Conservation (phyloP, 805 yeast genomes). For the Brettanomyces bruxellensis region DNA sequence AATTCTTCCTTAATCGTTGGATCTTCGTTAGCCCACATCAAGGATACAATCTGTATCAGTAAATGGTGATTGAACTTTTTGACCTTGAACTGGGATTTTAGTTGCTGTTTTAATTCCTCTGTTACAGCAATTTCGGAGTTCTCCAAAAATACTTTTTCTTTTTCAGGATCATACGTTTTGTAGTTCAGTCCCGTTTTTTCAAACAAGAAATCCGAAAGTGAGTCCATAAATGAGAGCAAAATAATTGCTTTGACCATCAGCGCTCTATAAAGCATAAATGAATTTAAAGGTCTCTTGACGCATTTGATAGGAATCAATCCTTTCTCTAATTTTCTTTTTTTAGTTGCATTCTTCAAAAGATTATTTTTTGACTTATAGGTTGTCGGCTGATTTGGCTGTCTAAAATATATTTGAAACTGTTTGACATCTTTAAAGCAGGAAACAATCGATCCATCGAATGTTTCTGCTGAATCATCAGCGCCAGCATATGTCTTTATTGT, state of each 20-base stretch:
- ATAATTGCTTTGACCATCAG: slow-evolving; percentile 33
- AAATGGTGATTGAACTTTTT: slow-evolving; percentile 32
- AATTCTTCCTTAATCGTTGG: slow-evolving; percentile 28
- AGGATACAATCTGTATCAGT: slow-evolving; percentile 33
- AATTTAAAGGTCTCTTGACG: slow-evolving; percentile 38
- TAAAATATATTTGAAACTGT: slow-evolving; percentile 18
- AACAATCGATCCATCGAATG: slow-evolving; percentile 14
- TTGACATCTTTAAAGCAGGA: slow-evolving; percentile 12
- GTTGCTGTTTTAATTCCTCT: slow-evolving; percentile 3
- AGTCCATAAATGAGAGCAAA: slow-evolving; percentile 17
- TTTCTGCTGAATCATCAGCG: slow-evolving; percentile 10
- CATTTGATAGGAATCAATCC: slow-evolving; percentile 8
- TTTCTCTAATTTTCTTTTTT: not conserved
- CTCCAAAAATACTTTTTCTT: slow-evolving; percentile 10
- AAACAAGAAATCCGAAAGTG: slow-evolving; percentile 14
- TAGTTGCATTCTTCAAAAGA: not conserved
- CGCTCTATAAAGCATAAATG: slow-evolving; percentile 38
- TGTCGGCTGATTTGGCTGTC: slow-evolving; percentile 12
- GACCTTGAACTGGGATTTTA: slow-evolving; percentile 9
- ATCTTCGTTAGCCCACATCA: slow-evolving; percentile 37
- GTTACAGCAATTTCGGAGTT: slow-evolving; percentile 6
- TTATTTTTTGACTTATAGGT: slow-evolving; percentile 6
- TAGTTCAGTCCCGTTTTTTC: slow-evolving; percentile 10
- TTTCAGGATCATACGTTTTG: slow-evolving; percentile 9
- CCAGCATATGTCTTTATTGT: slow-evolving; percentile 23